Evolutionary conservation across 2,329 filamentous ascomycete genomes (phyloP).

Genomic region (Paecilomyces variotii): DNA sequence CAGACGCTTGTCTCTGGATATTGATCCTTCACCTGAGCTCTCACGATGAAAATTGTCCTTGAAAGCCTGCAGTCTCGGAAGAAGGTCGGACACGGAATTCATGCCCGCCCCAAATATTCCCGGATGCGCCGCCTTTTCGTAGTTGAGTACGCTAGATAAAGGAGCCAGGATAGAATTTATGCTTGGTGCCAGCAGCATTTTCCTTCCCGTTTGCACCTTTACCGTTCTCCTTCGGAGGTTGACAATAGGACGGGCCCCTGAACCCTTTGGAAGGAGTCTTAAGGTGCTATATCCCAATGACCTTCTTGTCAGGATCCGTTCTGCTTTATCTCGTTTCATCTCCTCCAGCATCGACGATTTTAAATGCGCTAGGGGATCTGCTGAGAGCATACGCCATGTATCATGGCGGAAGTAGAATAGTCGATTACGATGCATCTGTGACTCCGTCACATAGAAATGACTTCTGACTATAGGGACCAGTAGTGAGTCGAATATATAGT

Average conservation of each 20-base stretch:
- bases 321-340: slow-evolving; percentile 51
- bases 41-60: slow-evolving; percentile 31
- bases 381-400: slow-evolving; percentile 69
- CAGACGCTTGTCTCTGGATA: slow-evolving; percentile 28
- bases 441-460: slow-evolving; percentile 94
- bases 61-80: slow-evolving; percentile 63
- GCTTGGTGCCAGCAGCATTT: slow-evolving; percentile 47
- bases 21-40: slow-evolving; percentile 28
- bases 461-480: slow-evolving; percentile 76
- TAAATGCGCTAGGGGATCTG: slow-evolving; percentile 61
- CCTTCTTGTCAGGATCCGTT: slow-evolving; percentile 52
- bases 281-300: slow-evolving; percentile 69
- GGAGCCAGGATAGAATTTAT: slow-evolving; percentile 66
- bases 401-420: slow-evolving; percentile 95
- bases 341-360: slow-evolving; percentile 73
- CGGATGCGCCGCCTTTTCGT: slow-evolving; percentile 59
- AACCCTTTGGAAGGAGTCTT: slow-evolving; percentile 72
- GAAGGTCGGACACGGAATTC: slow-evolving; percentile 74
- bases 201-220: slow-evolving; percentile 36
- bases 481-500: slow-evolving; percentile 88
- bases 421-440: slow-evolving; percentile 66
- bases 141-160: slow-evolving; percentile 66
- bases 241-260: slow-evolving; percentile 72
- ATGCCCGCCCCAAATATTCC: slow-evolving; percentile 66
- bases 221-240: slow-evolving; percentile 66